phyloP scores from a whole-genome alignment of 2,329 filamentous ascomycete genomes.

The Hypoxylon sp. region DNA sequence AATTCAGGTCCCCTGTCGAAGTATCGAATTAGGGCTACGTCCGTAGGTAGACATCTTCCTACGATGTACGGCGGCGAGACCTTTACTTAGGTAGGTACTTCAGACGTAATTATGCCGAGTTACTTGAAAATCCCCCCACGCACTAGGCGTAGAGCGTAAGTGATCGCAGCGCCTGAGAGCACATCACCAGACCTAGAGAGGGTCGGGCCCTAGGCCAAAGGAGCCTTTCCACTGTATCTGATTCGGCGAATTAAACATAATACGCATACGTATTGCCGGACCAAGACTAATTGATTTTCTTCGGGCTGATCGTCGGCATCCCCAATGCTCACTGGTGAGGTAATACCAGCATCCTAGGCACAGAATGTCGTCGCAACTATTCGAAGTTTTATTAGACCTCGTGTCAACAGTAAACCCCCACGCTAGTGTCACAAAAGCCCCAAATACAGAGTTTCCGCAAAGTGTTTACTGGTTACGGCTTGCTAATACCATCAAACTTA shows the following conservation, averaged over 20 bases:
- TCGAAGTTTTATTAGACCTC: neutral
- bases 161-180: slow-evolving; percentile 1
- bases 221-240: neutral
- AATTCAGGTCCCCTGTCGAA: neutral
- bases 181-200: neutral
- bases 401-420: neutral
- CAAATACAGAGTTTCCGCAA: neutral
- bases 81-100: slow-evolving; percentile 9
- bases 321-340: neutral
- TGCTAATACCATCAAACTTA: neutral
- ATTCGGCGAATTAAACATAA: neutral
- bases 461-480: neutral
- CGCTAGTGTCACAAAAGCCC: neutral
- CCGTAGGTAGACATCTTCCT: neutral
- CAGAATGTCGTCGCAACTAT: neutral
- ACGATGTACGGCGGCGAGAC: neutral
- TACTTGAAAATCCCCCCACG: slow-evolving; percentile 11
- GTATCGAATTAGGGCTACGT: slow-evolving; percentile 2
- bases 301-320: neutral
- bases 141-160: slow-evolving; percentile 5
- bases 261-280: neutral
- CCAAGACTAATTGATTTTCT: neutral
- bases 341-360: neutral
- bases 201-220: neutral
- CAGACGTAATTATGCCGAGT: slow-evolving; percentile 9